Percentiles rank a stretch among this genome's conserved stretches.
Conservation (phyloP, 2,329 filamentous ascomycete genomes). For the Penicillium janthinellum region DNA sequence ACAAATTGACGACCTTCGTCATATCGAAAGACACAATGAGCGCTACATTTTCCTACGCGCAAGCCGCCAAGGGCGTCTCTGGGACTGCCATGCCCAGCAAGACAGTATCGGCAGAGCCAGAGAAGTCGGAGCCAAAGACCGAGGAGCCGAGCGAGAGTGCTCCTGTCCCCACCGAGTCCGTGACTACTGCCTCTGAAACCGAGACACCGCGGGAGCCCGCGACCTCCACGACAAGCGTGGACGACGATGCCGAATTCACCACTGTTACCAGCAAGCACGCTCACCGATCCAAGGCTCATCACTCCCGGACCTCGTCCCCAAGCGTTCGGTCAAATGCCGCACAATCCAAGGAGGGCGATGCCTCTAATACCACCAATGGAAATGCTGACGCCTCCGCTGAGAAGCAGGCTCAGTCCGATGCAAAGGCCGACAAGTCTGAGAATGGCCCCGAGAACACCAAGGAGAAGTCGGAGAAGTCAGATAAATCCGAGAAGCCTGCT, state of each 20-base stretch:
- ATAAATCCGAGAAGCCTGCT: constrained; percentile 54
- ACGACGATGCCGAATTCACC: constrained; percentile 40
- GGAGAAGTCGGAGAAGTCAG: constrained; percentile 52
- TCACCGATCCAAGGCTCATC: constrained; percentile 33
- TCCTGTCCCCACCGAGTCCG: constrained; percentile 30
- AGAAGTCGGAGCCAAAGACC: constrained; percentile 31
- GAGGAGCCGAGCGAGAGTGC: constrained; percentile 35
- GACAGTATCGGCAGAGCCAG: constrained; percentile 33
- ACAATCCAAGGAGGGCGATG: constrained; percentile 62
- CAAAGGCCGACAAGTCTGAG: constrained; percentile 60
- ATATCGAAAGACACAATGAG: constrained; percentile 41
- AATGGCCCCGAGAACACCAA: constrained; percentile 49
- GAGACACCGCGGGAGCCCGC: constrained; percentile 48
- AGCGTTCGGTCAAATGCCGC: constrained; percentile 54
- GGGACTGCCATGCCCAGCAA: constrained; percentile 51
- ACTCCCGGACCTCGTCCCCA: constrained; percentile 54
- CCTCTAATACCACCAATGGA: constrained; percentile 62
- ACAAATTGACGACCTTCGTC: constrained; percentile 14
- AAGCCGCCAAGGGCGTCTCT: constrained; percentile 83
- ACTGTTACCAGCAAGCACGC: constrained; percentile 30
- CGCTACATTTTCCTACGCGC: constrained; percentile 84
- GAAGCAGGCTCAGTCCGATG: constrained; percentile 60
- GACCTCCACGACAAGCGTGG: constrained; percentile 33
- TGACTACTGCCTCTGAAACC: constrained; percentile 44
- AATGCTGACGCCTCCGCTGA: constrained; percentile 70